Conservation (phyloP, 1,284 basidiomycete species). For the Rhodotorula sp. region DNA sequence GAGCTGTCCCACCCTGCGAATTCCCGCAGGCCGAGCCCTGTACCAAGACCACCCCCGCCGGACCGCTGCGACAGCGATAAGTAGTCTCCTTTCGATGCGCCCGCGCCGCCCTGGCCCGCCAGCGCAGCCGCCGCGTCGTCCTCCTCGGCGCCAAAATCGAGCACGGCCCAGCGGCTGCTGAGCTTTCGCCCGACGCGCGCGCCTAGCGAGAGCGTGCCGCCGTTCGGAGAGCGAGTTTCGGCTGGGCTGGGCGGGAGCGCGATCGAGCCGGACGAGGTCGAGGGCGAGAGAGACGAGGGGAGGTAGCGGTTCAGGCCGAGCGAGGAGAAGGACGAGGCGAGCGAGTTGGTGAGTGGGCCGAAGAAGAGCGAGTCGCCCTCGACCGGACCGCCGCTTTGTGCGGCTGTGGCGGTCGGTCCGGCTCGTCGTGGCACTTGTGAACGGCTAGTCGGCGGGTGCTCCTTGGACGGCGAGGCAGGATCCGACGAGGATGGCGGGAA, state of each 20-base stretch:
- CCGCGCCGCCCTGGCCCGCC: neutral
- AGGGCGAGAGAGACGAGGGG: neutral
- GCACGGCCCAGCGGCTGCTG: constrained; percentile 18
- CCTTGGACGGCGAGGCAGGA: neutral
- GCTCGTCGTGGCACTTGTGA: neutral
- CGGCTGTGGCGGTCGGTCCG: neutral
- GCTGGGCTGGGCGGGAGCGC: constrained; percentile 1
- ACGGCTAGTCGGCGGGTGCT: neutral
- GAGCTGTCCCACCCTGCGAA: neutral
- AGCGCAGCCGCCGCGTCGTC: constrained; percentile 5
- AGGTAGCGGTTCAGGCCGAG: constrained; percentile 5
- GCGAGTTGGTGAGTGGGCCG: constrained; percentile 21
- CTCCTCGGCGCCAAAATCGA: constrained; percentile 37
- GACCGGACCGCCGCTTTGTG: neutral
- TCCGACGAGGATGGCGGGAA: constrained; percentile 57
- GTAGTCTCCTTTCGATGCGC: neutral
- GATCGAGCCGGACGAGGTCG: neutral
- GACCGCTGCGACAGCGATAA: neutral
- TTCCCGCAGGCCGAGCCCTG: neutral
- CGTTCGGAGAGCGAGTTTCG: neutral
- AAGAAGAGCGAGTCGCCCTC: constrained; percentile 19
- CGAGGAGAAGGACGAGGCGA: constrained; percentile 5
- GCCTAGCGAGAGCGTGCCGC: neutral
- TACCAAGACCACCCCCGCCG: neutral
- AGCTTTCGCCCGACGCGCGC: neutral